Base-by-base conservation (phyloP, 345 rosid genomes). In the Geranium brycei region DNA sequence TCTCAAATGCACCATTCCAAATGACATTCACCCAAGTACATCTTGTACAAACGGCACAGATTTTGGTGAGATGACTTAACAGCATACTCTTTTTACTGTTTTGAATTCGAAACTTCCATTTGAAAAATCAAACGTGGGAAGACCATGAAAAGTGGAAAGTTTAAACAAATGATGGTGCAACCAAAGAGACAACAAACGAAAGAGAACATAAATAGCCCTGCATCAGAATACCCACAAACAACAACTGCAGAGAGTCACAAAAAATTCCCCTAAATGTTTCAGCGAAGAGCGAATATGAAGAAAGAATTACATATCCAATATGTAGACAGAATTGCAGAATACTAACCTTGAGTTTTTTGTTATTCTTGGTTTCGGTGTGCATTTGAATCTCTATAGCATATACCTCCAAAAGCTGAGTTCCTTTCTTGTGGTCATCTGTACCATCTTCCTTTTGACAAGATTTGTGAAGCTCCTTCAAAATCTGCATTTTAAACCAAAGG, bases 381-480 rank as follows among this genome's bases (percentile, higher is more conserved):
- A 95, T 88, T 78, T 95, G 99, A 69, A 95, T 95, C 76, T 91
- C 97, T 68, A 95, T 87, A 32, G 97, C 99, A 66, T 88, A 95
- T 2, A 91, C 99, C 84, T 95, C 99, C 76, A 95, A 82, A 69
- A 95, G 93, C 72, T 95, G 99, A 75, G 96, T 95, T 70, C 99
- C 97, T 83, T 95, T 95, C 88, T 95, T 95, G 73, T 88, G 99
- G 77, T 95, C 97, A 82, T 95, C 97, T 17, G 97, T 78, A 65
- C 97, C 97, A 82, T 91, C 99, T 75, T 91, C 99, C 69, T 77
- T 82, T 79, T 91, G 97, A 75, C 99, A 95, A 72, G 97, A 87
- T 73, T 91, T 95, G 71, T 91, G 96, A 65, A 88, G 96, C 62
- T 91, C 97, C 81, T 95, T 91, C 80, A 95, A 69, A 62, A 95